These are phyloP conservation scores for Dinochytrium kinnereticum DNA, from an alignment of 371 early-diverging fungal species.

Conservation along the genomic window DNA sequence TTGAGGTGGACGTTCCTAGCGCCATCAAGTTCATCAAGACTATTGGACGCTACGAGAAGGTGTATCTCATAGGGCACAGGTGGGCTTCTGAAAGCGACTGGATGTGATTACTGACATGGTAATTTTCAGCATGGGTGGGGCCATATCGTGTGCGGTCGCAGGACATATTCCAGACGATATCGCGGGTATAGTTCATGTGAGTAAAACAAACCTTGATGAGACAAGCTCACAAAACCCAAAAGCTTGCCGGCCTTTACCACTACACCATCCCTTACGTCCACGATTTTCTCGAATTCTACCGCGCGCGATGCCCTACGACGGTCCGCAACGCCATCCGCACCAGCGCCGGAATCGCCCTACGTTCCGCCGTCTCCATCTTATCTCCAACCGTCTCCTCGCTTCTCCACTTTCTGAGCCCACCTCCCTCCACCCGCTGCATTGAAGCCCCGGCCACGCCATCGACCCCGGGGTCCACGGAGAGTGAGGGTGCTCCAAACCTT, in stretches of 20 bases:
- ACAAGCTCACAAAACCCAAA: background rate
- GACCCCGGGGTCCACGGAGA: background rate
- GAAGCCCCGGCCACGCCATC: background rate
- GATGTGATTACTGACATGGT: no score
- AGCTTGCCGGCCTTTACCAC: conserved; percentile 51
- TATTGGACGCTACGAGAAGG: conserved; percentile 36
- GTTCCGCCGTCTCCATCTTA: conserved; percentile 31
- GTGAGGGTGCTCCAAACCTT: background rate
- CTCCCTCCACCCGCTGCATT: conserved; percentile 1
- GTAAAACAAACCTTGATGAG: background rate
- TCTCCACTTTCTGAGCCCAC: conserved; percentile 23
- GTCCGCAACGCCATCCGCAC: conserved; percentile 29
- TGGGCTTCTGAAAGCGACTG: no score
- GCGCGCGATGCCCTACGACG: conserved; percentile 27
- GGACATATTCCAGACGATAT: conserved; percentile 45
- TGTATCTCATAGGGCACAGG: conserved; percentile 50
- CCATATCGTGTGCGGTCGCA: conserved; percentile 49
- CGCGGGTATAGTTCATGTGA: conserved; percentile 49
- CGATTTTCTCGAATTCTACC: conserved; percentile 41
- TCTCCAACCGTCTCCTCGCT: conserved; percentile 28
- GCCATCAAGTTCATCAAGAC: conserved; percentile 41
- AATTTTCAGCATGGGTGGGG: conserved; percentile 45
- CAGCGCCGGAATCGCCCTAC: conserved; percentile 29
- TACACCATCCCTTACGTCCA: conserved; percentile 38
- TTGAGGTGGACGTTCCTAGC: conserved; percentile 52